A percentile compares a stretch with the other conserved stretches of the same genome.
Evolutionary conservation across 805 yeast species (phyloP).

Genomic region (Nakazawaea peltata): DNA sequence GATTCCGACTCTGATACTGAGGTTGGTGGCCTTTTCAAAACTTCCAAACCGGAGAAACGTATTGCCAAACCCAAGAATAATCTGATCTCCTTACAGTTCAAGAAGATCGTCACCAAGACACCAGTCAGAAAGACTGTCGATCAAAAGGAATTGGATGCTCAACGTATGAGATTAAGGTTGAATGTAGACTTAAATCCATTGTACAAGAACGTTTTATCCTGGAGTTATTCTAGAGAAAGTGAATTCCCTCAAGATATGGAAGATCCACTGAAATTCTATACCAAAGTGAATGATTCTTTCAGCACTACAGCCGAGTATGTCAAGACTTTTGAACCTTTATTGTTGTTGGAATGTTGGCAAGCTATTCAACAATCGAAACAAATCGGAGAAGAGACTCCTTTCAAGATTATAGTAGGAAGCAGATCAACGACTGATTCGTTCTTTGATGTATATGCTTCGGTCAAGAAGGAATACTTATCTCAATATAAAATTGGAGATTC

Average conservation of each 20-base stretch:
- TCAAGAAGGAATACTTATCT: slow-evolving; percentile 41
- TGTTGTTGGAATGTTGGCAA: slow-evolving; percentile 92
- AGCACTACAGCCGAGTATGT: slow-evolving; percentile 56
- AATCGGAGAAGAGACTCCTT: slow-evolving; percentile 50
- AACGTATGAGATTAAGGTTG: slow-evolving; percentile 69
- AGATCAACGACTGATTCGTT: slow-evolving; percentile 80
- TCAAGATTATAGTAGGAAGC: slow-evolving; percentile 65
- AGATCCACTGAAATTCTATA: slow-evolving; percentile 24
- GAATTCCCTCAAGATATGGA: slow-evolving; percentile 49
- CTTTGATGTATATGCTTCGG: slow-evolving; percentile 76
- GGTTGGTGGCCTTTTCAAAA: slow-evolving; percentile 1
- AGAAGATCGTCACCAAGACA: slow-evolving; percentile 24
- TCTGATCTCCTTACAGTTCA: slow-evolving; percentile 24
- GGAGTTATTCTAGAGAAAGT: slow-evolving; percentile 60
- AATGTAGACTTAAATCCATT: slow-evolving; percentile 74
- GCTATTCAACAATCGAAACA: slow-evolving; percentile 68
- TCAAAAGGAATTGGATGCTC: slow-evolving; percentile 51
- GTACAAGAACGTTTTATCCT: slow-evolving; percentile 57
- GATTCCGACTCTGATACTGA: slow-evolving; percentile 16
- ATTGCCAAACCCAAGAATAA: slow-evolving; percentile 28
- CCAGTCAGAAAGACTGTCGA: slow-evolving; percentile 25
- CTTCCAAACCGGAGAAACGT: background rate
- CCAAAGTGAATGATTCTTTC: slow-evolving; percentile 49
- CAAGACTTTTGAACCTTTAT: slow-evolving; percentile 65
- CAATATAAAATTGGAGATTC: slow-evolving; percentile 60